Conservation (phyloP, 2,329 filamentous ascomycete species). For the Mollisiaceae sp. region DNA sequence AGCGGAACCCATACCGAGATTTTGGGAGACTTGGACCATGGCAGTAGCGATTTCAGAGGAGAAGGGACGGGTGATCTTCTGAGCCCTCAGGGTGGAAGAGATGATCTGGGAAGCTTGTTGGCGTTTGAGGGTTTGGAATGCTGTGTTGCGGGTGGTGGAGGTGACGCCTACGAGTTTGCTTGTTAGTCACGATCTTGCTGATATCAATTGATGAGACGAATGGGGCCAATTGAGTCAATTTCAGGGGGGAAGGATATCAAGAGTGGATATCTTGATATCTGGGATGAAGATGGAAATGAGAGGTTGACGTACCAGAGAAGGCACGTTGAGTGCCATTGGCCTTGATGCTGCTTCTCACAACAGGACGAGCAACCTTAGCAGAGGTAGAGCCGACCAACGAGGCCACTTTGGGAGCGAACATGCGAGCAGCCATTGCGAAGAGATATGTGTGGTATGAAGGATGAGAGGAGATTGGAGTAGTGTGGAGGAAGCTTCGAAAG, state of each 20-base stretch:
- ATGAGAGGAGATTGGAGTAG: constrained; percentile 23
- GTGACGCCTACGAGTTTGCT: constrained; percentile 46
- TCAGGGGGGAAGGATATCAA: background rate
- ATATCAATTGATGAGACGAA: constrained; percentile 2
- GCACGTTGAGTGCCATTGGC: constrained; percentile 72
- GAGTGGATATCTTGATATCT: background rate
- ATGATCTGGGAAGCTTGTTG: constrained; percentile 70
- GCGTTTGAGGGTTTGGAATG: constrained; percentile 63
- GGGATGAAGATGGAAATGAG: background rate
- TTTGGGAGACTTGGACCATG: constrained; percentile 90
- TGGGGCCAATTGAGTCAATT: constrained; percentile 9
- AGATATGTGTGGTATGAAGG: constrained; percentile 7
- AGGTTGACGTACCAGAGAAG: constrained; percentile 67
- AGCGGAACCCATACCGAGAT: constrained; percentile 86
- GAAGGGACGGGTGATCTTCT: constrained; percentile 75
- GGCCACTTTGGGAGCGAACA: constrained; percentile 79
- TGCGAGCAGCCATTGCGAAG: constrained; percentile 79
- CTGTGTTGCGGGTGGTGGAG: constrained; percentile 31
- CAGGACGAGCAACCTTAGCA: constrained; percentile 79
- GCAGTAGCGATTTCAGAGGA: constrained; percentile 87
- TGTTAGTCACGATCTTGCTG: constrained; percentile 17
- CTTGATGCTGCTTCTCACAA: constrained; percentile 67
- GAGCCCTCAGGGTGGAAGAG: constrained; percentile 56
- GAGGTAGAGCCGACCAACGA: constrained; percentile 65
- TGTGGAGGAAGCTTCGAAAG: constrained; percentile 24